Conservation (phyloP, 2,329 filamentous ascomycete species). For the Rutstroemia sp. region DNA sequence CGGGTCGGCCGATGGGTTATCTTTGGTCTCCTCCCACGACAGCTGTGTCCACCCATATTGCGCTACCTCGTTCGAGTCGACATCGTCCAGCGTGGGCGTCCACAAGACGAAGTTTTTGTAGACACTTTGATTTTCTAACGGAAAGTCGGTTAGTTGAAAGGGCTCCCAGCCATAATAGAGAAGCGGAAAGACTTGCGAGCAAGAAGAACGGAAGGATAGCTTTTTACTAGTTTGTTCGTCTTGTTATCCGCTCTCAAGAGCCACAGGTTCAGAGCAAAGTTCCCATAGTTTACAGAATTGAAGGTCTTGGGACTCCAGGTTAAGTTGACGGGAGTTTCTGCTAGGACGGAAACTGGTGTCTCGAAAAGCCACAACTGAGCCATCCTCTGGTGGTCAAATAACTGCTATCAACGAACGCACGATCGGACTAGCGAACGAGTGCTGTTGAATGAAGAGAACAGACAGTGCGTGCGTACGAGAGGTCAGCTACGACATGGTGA, state of each 20-base stretch:
- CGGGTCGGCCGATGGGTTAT: not conserved
- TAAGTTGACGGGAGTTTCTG: not conserved
- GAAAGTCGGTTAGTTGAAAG: not conserved
- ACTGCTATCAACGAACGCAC: too few species aligned
- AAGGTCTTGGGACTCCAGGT: not conserved
- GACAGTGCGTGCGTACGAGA: too few species aligned
- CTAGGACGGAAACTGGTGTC: not conserved
- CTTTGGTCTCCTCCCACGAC: not conserved
- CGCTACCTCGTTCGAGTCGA: not conserved
- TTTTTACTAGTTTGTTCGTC: not conserved
- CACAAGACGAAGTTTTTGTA: not conserved
- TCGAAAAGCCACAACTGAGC: not conserved
- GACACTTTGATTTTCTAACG: not conserved
- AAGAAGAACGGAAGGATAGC: not conserved
- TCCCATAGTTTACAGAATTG: not conserved
- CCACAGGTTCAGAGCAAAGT: conserved; percentile 1
- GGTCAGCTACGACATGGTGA: too few species aligned
- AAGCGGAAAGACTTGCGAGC: not conserved
- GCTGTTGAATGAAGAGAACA: too few species aligned
- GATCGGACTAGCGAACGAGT: too few species aligned
- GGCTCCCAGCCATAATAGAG: not conserved
- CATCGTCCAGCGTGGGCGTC: not conserved
- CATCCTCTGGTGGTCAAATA: not conserved
- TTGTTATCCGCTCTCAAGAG: not conserved
- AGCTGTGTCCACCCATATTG: not conserved